Conservation (phyloP, 179 eudicot genomes). For the Nepenthes alata region DNA sequence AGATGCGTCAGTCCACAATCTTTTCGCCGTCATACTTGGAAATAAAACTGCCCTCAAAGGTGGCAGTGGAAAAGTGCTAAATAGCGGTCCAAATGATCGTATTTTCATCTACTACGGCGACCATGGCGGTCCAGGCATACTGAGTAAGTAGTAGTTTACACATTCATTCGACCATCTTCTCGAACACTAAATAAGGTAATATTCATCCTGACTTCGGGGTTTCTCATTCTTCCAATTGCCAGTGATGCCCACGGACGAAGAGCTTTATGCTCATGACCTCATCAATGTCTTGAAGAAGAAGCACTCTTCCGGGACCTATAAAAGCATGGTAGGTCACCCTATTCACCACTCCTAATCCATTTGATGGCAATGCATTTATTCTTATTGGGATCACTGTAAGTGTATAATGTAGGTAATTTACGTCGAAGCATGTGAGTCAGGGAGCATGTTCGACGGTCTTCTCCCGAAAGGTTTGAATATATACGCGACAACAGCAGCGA, state of each 20-base stretch:
- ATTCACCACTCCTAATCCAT: not conserved
- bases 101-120: constrained; percentile 50
- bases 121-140: constrained; percentile 51
- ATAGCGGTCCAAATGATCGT: constrained; percentile 52
- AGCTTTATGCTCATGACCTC: constrained; percentile 41
- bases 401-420: constrained; percentile 34
- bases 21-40: constrained; percentile 42
- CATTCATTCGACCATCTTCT: not conserved
- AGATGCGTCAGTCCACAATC: constrained; percentile 34
- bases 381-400: not conserved
- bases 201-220: not conserved
- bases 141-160: constrained; percentile 22
- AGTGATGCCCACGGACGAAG: constrained; percentile 50
- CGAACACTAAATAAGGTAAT: not conserved
- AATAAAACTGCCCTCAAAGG: constrained; percentile 44
- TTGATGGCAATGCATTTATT: not conserved
- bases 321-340: constrained; percentile 32
- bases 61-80: constrained; percentile 49
- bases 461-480: constrained; percentile 39
- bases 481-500: constrained; percentile 58
- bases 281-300: constrained; percentile 35
- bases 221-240: not conserved
- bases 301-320: constrained; percentile 39
- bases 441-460: constrained; percentile 56
- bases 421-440: constrained; percentile 58